A percentile compares a stretch with the other conserved stretches of the same genome.
Evolutionary conservation across 1,284 basidiomycete species (phyloP).

Genomic region (Boletellus sp.): DNA sequence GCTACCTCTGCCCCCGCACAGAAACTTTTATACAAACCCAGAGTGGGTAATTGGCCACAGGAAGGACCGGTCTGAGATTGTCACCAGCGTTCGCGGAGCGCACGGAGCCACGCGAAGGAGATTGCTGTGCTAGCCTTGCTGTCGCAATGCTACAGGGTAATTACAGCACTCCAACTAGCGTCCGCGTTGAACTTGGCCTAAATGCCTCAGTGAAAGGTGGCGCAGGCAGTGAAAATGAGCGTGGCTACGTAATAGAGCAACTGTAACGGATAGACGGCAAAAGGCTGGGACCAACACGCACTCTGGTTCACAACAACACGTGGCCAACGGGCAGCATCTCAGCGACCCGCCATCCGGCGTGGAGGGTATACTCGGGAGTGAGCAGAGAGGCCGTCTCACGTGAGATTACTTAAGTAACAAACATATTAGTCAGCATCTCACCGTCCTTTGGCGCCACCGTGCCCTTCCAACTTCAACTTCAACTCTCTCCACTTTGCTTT

Average conservation of each 20-base stretch:
- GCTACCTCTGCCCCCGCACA: slow-evolving; percentile 1
- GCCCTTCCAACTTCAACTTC: slow-evolving; percentile 17
- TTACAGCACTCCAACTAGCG: not conserved
- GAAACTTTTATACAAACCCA: slow-evolving; percentile 19
- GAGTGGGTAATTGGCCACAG: slow-evolving; percentile 3
- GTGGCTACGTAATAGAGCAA: slow-evolving; percentile 15
- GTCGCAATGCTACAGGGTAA: slow-evolving; percentile 2
- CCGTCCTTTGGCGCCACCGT: slow-evolving; percentile 20
- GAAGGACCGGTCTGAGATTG: not conserved
- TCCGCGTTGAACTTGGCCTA: slow-evolving; percentile 1
- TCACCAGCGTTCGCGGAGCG: slow-evolving; percentile 6
- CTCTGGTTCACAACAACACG: slow-evolving; percentile 5
- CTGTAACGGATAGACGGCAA: not conserved
- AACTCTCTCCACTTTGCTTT: slow-evolving; percentile 11
- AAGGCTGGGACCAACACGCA: slow-evolving; percentile 3
- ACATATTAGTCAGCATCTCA: slow-evolving; percentile 28
- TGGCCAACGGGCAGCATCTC: slow-evolving; percentile 7
- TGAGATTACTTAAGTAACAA: slow-evolving; percentile 14
- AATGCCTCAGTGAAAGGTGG: not conserved
- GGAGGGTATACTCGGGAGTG: not conserved
- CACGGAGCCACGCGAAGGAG: slow-evolving; percentile 19
- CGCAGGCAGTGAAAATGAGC: not conserved
- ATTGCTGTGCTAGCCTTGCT: not conserved
- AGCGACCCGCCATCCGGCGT: not conserved
- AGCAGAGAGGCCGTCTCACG: slow-evolving; percentile 27